Conservation (phyloP, 2,329 filamentous ascomycete species). For the Mycosphaerella arachidis region DNA sequence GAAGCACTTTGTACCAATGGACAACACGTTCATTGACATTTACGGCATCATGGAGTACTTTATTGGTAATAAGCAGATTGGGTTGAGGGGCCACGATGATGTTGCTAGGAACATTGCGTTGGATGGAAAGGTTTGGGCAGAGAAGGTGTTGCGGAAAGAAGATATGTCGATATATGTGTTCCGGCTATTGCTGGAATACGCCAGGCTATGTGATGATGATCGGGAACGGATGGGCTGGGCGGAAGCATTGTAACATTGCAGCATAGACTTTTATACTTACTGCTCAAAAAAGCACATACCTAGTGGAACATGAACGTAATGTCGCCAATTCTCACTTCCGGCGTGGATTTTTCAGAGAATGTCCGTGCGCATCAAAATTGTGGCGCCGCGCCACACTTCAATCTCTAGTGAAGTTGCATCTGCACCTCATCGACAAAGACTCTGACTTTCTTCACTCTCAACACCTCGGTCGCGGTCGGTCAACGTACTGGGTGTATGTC, state of each 20-base stretch:
- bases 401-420: background rate
- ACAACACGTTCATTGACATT: constrained; percentile 27
- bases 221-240: constrained; percentile 39
- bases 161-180: constrained; percentile 71
- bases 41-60: constrained; percentile 45
- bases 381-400: background rate
- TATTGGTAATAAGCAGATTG: constrained; percentile 44
- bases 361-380: background rate
- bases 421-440: background rate
- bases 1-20: constrained; percentile 35
- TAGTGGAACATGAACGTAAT: background rate
- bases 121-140: constrained; percentile 64
- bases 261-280: background rate
- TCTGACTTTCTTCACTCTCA: background rate
- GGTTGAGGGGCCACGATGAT: constrained; percentile 44
- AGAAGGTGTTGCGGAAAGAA: constrained; percentile 62
- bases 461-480: background rate
- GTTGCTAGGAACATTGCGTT: constrained; percentile 61
- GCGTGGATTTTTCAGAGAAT: background rate
- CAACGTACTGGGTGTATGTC: constrained; percentile 14
- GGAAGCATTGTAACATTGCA: constrained; percentile 8
- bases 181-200: constrained; percentile 50
- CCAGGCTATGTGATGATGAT: constrained; percentile 40
- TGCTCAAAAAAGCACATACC: background rate
- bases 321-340: background rate